Percentiles rank a stretch among this genome's conserved stretches.
These are phyloP conservation scores for Plantago ovata DNA, from an alignment of 257 asterid genomes.

Conservation along the genomic window DNA sequence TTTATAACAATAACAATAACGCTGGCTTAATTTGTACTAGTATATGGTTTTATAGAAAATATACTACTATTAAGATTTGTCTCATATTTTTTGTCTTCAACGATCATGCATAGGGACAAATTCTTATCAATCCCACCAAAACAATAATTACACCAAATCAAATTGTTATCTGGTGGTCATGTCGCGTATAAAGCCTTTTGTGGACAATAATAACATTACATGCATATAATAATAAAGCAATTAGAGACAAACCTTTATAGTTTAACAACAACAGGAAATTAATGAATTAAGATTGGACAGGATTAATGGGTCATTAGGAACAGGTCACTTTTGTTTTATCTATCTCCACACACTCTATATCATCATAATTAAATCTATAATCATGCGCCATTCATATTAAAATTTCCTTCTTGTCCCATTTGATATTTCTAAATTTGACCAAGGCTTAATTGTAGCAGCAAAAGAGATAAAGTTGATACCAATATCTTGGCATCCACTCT, in stretches of 20 bases:
- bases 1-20: no score
- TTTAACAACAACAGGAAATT: no score
- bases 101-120: not conserved
- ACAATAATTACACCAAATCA: constrained; percentile 6
- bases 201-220: not conserved
- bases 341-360: not conserved
- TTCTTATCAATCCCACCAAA: not conserved
- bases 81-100: not conserved
- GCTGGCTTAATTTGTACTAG: no score
- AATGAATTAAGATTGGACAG: constrained; percentile 2
- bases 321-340: constrained; percentile 22
- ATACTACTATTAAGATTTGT: not conserved
- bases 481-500: constrained; percentile 52
- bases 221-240: constrained; percentile 12
- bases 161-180: constrained; percentile 9
- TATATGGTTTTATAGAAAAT: not conserved
- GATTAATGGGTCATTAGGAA: constrained; percentile 6
- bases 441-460: constrained; percentile 7
- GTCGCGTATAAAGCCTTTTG: constrained; percentile 11
- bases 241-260: constrained; percentile 3
- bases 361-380: not conserved
- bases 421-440: constrained; percentile 10
- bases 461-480: constrained; percentile 31
- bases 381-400: constrained; percentile 6
- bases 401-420: constrained; percentile 19